Base-by-base conservation (phyloP, 345 rosid species). In the Lepidium aucheri region DNA sequence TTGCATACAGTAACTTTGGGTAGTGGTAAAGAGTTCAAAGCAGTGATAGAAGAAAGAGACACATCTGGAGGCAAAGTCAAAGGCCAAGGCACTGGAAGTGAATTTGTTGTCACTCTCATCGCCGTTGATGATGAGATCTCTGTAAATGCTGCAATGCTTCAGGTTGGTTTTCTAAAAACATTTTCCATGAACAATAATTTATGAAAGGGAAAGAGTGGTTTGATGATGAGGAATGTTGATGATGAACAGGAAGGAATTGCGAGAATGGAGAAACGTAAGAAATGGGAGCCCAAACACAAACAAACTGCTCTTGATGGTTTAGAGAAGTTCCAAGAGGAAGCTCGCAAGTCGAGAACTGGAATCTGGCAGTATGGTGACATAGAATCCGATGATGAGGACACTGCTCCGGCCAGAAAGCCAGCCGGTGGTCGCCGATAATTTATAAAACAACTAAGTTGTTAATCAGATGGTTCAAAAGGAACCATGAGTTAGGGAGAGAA, bases 341-440 rank as follows among this genome's bases (percentile, higher is more conserved):
- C 99, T 20, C 82, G 87, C 49, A 76, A 82, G 8, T 77, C 55
- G 16, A 80, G 99, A 77, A 74, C 67, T 2, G 90, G 95, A 41
- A 89, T 95, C 53, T 95, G 99, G 99, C 80, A 83, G 77, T 89
- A 95, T 7, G 99, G 99, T 33, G 99, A 95, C 74, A 65, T 95
- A 12, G 65, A 86, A 66, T 95, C 99, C 0, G 99, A 95, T 36
- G 99, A 95, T 13, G 99, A 95, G 78, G 99, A 91, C 40, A 40
- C 64, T n/a, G 84, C 59, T 68, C 91, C 86, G 1, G 85, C 82
- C 4, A 83, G 26, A 46, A 83, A 80, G 67, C 86, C 87, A 77
- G 67, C 77, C 0, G 89, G 88, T 17, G 90, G 96, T 61, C 74
- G 78, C 35, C 53, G 74, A 69, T 68, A 74, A 46, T 17, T 43